phyloP scores from a whole-genome alignment of 2,329 filamentous ascomycete species.

The Colletotrichum sp. region DNA sequence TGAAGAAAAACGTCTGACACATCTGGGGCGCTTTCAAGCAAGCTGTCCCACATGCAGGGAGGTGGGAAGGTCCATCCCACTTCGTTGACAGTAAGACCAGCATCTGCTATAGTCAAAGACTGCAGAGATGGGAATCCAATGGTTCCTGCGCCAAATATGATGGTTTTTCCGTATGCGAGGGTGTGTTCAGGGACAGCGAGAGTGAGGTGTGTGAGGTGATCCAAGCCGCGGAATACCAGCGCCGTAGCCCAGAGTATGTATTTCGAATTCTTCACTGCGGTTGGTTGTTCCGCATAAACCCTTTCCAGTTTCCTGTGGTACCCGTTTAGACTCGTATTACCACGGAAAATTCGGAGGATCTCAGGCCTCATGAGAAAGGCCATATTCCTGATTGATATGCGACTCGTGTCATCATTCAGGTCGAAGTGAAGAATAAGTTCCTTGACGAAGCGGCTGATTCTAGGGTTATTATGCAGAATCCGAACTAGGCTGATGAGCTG shows the following conservation, averaged over 20 bases:
- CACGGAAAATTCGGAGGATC: not conserved
- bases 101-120: not conserved
- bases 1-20: not conserved
- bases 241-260: not conserved
- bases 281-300: not conserved
- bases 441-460: not conserved
- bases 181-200: not conserved
- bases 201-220: not conserved
- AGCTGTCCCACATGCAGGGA: not conserved
- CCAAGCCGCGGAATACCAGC: not conserved
- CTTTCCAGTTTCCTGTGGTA: not conserved
- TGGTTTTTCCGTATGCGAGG: not conserved
- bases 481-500: not conserved
- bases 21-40: not conserved
- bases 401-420: not conserved
- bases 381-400: not conserved
- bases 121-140: not conserved
- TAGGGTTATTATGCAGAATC: not conserved
- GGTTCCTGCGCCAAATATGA: not conserved
- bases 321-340: not conserved
- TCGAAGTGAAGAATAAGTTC: not conserved
- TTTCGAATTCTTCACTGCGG: not conserved
- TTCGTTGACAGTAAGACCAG: too few relatives aligned
- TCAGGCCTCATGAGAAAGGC: not conserved
- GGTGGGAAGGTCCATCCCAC: not conserved